Conservation (phyloP, 2,329 filamentous ascomycete genomes). For the Cadophora luteo-olivacea region DNA sequence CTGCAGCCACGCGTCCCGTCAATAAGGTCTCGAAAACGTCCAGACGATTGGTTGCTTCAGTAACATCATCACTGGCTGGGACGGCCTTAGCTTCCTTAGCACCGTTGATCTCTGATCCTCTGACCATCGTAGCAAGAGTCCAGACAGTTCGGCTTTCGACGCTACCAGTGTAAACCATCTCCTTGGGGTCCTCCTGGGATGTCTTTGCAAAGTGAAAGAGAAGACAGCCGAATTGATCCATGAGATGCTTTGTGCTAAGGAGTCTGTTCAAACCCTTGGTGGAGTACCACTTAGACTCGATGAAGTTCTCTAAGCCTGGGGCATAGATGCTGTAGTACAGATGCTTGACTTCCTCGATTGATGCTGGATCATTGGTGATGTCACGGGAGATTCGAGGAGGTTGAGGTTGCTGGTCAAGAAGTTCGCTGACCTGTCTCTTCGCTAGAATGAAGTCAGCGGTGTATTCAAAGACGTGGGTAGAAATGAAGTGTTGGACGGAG, state of each 20-base stretch:
- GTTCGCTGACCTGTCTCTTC: constrained; percentile 76
- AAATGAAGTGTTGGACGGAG: constrained; percentile 46
- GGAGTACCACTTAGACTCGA: constrained; percentile 86
- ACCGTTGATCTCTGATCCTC: constrained; percentile 41
- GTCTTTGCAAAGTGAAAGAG: constrained; percentile 60
- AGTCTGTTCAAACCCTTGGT: constrained; percentile 51
- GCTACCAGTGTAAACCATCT: constrained; percentile 59
- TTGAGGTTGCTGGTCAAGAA: constrained; percentile 66
- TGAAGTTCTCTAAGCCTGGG: constrained; percentile 73
- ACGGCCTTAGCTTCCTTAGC: constrained; percentile 47
- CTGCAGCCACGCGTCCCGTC: constrained; percentile 69
- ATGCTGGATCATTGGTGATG: constrained; percentile 50
- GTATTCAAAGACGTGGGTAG: constrained; percentile 43
- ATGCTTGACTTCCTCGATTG: constrained; percentile 70
- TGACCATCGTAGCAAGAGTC: constrained; percentile 58
- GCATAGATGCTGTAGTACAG: constrained; percentile 81
- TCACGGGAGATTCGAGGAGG: constrained; percentile 61
- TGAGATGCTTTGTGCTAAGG: constrained; percentile 61
- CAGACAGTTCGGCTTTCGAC: constrained; percentile 67
- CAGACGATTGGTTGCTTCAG: constrained; percentile 73
- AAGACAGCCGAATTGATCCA: constrained; percentile 72
- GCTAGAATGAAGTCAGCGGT: constrained; percentile 57
- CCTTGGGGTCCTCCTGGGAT: constrained; percentile 55
- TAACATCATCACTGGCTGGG: constrained; percentile 62
- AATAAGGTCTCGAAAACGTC: constrained; percentile 79